Evolutionary conservation across 2,329 filamentous ascomycete genomes (phyloP).

Genomic region (Phaeosphaeriaceae sp.): DNA sequence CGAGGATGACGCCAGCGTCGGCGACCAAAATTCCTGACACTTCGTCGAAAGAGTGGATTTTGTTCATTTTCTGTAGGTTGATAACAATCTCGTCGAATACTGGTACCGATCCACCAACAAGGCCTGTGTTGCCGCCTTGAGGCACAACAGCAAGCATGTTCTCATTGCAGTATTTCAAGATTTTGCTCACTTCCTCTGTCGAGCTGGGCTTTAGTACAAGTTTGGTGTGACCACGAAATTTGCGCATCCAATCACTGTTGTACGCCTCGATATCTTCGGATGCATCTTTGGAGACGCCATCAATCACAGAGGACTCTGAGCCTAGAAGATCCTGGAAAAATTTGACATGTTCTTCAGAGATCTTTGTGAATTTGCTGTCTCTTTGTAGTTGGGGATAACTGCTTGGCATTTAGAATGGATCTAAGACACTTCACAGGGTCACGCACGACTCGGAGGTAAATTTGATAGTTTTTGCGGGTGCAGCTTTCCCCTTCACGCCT

Average conservation of each 20-base stretch:
- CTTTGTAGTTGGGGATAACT: constrained; percentile 81
- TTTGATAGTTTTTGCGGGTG: constrained; percentile 61
- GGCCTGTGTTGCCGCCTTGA: constrained; percentile 94
- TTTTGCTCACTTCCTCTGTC: constrained; percentile 87
- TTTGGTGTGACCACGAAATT: constrained; percentile 89
- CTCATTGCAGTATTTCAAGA: constrained; percentile 94
- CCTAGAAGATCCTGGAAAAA: constrained; percentile 85
- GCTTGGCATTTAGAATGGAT: constrained; percentile 9
- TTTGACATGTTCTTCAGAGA: constrained; percentile 80
- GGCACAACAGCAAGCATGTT: constrained; percentile 91
- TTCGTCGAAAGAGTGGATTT: constrained; percentile 89
- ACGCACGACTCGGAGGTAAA: constrained; percentile 80
- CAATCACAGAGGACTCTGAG: constrained; percentile 78
- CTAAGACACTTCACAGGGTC: neutral
- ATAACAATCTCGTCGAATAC: constrained; percentile 99
- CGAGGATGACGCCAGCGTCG: constrained; percentile 90
- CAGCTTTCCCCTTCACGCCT: constrained; percentile 40
- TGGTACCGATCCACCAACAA: constrained; percentile 93
- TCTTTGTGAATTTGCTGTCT: constrained; percentile 73
- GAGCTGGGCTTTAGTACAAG: constrained; percentile 85
- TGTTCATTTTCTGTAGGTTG: constrained; percentile 88
- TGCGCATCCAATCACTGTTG: constrained; percentile 99
- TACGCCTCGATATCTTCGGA: constrained; percentile 85
- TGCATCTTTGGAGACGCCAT: constrained; percentile 78
- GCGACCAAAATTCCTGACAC: constrained; percentile 89